Percentiles rank a stretch among this genome's conserved stretches.
phyloP scores from a whole-genome alignment of 805 yeast genomes.

The Phaffomyces opuntiae region DNA sequence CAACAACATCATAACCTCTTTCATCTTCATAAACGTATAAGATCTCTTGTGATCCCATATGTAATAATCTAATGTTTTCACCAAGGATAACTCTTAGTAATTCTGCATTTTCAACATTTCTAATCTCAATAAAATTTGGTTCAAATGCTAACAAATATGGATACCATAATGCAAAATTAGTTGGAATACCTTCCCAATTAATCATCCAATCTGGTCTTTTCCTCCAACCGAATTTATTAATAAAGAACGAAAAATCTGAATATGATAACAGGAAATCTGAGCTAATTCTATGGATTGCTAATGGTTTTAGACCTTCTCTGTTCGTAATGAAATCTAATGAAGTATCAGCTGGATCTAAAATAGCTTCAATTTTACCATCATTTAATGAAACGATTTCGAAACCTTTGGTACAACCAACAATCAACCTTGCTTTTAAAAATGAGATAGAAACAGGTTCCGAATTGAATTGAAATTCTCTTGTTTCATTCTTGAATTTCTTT shows the following conservation, averaged over 20 bases:
- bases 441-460: conserved; percentile 91
- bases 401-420: conserved; percentile 95
- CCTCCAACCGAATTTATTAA: conserved; percentile 94
- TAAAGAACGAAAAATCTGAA: conserved; percentile 90
- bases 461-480: conserved; percentile 70
- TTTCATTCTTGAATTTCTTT: conserved; percentile 61
- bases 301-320: conserved; percentile 77
- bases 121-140: conserved; percentile 80
- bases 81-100: conserved; percentile 85
- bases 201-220: conserved; percentile 90
- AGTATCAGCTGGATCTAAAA: conserved; percentile 97
- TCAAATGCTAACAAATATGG: conserved; percentile 93
- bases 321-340: conserved; percentile 89
- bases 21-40: conserved; percentile 89
- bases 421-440: conserved; percentile 77
- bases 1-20: conserved; percentile 85
- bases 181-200: conserved; percentile 96
- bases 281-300: conserved; percentile 85
- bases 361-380: conserved; percentile 77
- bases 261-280: conserved; percentile 84
- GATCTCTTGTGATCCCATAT: conserved; percentile 88
- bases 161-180: conserved; percentile 85
- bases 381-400: conserved; percentile 89
- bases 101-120: conserved; percentile 85
- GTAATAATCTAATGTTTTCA: conserved; percentile 83